Evolutionary conservation across 495 filamentous ascomycete genomes (phyloP).

Genomic region (Glonium stellatum): DNA sequence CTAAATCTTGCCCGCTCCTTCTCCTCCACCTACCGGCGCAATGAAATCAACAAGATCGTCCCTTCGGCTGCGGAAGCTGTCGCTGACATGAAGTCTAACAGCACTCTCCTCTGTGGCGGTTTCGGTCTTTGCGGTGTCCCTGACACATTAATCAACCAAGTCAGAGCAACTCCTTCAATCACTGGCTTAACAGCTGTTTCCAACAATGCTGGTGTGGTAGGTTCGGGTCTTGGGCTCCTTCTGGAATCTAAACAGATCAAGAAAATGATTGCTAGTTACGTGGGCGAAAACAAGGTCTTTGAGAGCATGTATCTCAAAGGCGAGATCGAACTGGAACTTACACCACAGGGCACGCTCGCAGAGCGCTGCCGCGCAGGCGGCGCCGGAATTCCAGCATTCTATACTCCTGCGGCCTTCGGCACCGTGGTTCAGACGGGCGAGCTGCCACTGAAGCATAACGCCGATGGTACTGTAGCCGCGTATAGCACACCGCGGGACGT

Average conservation of each 20-base stretch:
- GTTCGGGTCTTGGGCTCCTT: conserved; percentile 46
- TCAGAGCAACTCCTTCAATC: conserved; percentile 24
- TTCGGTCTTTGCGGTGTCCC: conserved; percentile 34
- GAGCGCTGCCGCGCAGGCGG: conserved; percentile 57
- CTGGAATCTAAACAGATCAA: conserved; percentile 44
- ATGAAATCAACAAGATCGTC: conserved; percentile 39
- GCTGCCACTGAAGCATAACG: conserved; percentile 49
- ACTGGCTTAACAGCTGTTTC: conserved; percentile 53
- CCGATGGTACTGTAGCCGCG: conserved; percentile 46
- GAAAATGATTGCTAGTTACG: conserved; percentile 53
- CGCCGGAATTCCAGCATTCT: conserved; percentile 62
- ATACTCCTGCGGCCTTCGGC: conserved; percentile 55
- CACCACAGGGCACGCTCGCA: conserved; percentile 58
- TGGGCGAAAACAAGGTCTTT: conserved; percentile 59
- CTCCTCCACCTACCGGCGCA: conserved; percentile 29
- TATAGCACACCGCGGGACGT: conserved; percentile 51
- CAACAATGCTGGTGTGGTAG: conserved; percentile 56
- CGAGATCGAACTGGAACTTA: conserved; percentile 56
- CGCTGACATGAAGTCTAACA: conserved; percentile 29
- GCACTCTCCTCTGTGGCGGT: conserved; percentile 31
- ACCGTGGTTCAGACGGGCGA: conserved; percentile 56
- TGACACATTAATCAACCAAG: conserved; percentile 31
- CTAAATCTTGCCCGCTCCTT: conserved; percentile 33
- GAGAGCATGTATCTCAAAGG: conserved; percentile 57
- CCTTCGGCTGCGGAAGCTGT: conserved; percentile 32